A percentile compares a stretch with the other conserved stretches of the same genome.
Conservation (phyloP, 1,139 yeast genomes). For the Debaryomyces fabryi region DNA sequence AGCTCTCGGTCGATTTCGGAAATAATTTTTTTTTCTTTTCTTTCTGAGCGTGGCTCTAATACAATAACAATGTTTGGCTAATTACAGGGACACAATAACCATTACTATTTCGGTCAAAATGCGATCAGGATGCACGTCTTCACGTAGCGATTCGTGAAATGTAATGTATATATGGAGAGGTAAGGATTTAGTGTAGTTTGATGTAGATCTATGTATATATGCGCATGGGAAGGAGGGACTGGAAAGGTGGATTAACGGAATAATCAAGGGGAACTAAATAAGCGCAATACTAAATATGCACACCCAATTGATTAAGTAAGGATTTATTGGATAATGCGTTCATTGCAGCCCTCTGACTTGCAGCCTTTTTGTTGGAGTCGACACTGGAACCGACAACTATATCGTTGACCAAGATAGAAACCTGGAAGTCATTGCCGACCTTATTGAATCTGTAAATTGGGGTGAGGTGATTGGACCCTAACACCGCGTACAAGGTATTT, state of each 20-base stretch:
- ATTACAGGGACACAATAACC: slow-evolving; percentile 1
- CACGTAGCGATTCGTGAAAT: background rate
- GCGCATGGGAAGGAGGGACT: background rate
- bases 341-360: slow-evolving; percentile 37
- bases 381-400: slow-evolving; percentile 35
- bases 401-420: slow-evolving; percentile 26
- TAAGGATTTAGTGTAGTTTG: background rate
- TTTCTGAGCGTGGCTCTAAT: slow-evolving; percentile 5
- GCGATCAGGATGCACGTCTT: background rate
- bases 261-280: background rate
- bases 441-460: slow-evolving; percentile 25
- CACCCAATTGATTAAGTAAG: slow-evolving; percentile 21
- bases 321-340: slow-evolving; percentile 28
- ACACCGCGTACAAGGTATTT: slow-evolving; percentile 29
- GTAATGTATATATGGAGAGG: background rate
- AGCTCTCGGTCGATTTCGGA: slow-evolving; percentile 17
- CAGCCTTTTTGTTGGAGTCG: slow-evolving; percentile 32
- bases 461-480: slow-evolving; percentile 25
- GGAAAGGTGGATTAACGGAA: background rate
- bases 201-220: background rate
- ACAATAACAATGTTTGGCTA: slow-evolving; percentile 1
- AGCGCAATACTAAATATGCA: slow-evolving; percentile 2
- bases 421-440: slow-evolving; percentile 24
- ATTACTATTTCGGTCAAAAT: background rate
- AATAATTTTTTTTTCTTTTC: slow-evolving; percentile 10